A percentile compares a stretch with the other conserved stretches of the same genome.
phyloP scores from a whole-genome alignment of 2,329 filamentous ascomycete species.

The Alternaria solani region DNA sequence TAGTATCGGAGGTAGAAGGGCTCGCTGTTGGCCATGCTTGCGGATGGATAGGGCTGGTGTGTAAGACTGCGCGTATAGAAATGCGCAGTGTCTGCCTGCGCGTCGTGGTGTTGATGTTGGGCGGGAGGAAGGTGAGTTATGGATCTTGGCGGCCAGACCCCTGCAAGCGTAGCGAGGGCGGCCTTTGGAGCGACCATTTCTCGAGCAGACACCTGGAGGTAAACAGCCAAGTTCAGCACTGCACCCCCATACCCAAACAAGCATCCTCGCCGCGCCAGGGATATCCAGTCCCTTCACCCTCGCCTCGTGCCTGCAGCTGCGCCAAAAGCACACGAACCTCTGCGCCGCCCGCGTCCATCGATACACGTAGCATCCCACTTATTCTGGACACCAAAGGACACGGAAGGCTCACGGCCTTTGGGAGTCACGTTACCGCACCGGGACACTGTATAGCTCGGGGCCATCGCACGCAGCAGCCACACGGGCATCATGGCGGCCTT shows the following conservation, averaged over 20 bases:
- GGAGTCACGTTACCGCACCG: slow-evolving; percentile 37
- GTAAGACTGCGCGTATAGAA: not conserved
- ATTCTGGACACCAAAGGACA: slow-evolving; percentile 36
- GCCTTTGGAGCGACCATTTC: slow-evolving; percentile 39
- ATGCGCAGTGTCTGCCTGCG: slow-evolving; percentile 7
- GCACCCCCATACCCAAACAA: slow-evolving; percentile 25
- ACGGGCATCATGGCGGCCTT: slow-evolving; percentile 84
- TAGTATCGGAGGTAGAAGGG: slow-evolving; percentile 98
- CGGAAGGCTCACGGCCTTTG: slow-evolving; percentile 44
- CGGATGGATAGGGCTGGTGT: not conserved
- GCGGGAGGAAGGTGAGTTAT: slow-evolving; percentile 20
- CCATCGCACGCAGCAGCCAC: slow-evolving; percentile 11
- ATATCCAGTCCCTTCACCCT: slow-evolving; percentile 21
- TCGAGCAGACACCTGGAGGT: slow-evolving; percentile 49
- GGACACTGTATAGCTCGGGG: slow-evolving; percentile 13
- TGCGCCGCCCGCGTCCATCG: slow-evolving; percentile 25
- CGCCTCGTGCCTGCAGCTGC: slow-evolving; percentile 22
- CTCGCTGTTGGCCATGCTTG: slow-evolving; percentile 70
- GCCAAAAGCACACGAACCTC: slow-evolving; percentile 15
- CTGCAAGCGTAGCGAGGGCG: slow-evolving; percentile 29
- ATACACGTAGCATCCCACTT: slow-evolving; percentile 50
- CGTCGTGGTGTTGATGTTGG: slow-evolving; percentile 16
- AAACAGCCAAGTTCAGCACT: slow-evolving; percentile 39
- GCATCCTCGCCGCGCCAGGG: slow-evolving; percentile 28
- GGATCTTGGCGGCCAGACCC: slow-evolving; percentile 38